Base-by-base conservation (phyloP, 257 asterid genomes). In the Capsicum baccatum region DNA sequence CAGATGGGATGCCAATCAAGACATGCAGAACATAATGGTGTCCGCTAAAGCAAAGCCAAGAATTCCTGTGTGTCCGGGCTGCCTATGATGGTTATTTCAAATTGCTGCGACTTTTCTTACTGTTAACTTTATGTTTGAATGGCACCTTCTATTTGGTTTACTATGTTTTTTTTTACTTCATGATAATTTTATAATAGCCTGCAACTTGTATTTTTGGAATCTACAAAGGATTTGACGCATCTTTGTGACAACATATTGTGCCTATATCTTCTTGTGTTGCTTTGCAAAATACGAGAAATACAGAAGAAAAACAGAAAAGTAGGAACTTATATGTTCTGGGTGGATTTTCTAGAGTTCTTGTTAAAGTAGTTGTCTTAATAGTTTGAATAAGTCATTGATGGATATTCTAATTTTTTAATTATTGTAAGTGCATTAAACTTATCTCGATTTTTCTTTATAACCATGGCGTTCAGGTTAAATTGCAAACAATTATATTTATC, bases 1-100 rank as follows among this genome's bases (percentile, higher is more conserved):
- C 98, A 92, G 86, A 89, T 92, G 88, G 97, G 96, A 9, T 90
- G 92, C 19, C 87, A 90, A 50, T 81, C 93, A 26, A 83, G 87
- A 9, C 76, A 79, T 19, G 55, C 79, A 14, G 94, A 91, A 52
- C 89, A 90, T 11, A 91, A 88, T 62, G 92, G 85, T 17, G 64
- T 63, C 21, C 81, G 81, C 81, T 76, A 76, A 26, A 76, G 64
- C 80, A n/a, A 71, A 44, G 21, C 21, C 8, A 26, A 52, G 62
- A 76, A 13, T 52, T 37, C 47, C 21, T 8, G 0, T 76, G 63
- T 21, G 17, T 13, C 48, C 63, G 52, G 58, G 26, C 50, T 4
- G 1, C 50, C 26, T 54, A 2, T 4, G 64, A 26, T 0, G 3
- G 81, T 14, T 76, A 47, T 21, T 76, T 76, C 81, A 26, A 13